Percentiles rank a stretch among this genome's conserved stretches.
phyloP scores from a whole-genome alignment of 176 grass and related monocot species.

The Metroxylon sagu region DNA sequence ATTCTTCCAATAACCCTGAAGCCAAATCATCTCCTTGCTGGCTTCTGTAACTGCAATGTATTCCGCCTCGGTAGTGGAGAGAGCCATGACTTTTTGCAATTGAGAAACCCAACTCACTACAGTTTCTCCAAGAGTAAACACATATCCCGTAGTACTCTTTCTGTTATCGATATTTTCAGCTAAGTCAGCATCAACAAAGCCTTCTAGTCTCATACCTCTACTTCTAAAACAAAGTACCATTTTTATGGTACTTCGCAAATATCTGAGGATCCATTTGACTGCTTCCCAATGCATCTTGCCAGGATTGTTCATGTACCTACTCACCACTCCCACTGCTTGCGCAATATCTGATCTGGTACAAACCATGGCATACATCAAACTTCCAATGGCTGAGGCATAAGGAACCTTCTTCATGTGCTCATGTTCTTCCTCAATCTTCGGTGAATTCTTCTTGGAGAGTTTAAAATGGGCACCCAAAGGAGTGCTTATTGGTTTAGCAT shows the following conservation, averaged over 20 bases:
- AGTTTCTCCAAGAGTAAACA: neutral
- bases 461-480: too few species aligned
- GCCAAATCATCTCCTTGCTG: neutral
- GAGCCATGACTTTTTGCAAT: neutral
- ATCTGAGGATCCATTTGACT: slow-evolving; percentile 9
- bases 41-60: neutral
- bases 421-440: too few species aligned
- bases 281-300: neutral
- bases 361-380: neutral
- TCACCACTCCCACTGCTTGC: slow-evolving; percentile 10
- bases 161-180: neutral
- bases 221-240: neutral
- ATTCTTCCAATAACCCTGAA: neutral
- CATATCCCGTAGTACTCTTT: slow-evolving; percentile 1
- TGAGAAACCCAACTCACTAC: neutral
- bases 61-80: slow-evolving; percentile 1
- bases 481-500: too few species aligned
- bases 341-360: neutral
- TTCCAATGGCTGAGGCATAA: neutral
- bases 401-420: too few species aligned
- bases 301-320: slow-evolving; percentile 7
- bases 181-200: neutral
- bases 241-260: slow-evolving; percentile 3
- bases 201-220: neutral
- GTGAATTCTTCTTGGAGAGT: too few species aligned